A percentile compares a stretch with the other conserved stretches of the same genome.
Conservation (phyloP, 2,329 filamentous ascomycete genomes). For the Fusarium xylarioides region DNA sequence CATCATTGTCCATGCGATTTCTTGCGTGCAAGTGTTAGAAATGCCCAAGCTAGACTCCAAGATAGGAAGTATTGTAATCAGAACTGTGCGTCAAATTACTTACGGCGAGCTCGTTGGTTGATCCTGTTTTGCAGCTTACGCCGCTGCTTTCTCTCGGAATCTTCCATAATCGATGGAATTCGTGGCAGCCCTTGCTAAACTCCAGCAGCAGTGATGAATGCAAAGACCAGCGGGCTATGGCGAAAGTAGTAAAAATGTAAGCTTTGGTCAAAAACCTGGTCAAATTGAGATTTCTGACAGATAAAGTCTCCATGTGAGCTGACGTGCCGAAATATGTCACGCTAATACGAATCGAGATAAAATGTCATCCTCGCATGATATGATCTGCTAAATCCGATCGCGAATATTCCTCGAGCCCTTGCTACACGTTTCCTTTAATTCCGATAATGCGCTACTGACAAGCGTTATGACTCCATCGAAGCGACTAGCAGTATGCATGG, state of each 20-base stretch:
- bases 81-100: not conserved
- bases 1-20: not conserved
- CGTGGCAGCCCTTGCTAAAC: too few species aligned
- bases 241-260: conserved; percentile 4
- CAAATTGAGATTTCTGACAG: not conserved
- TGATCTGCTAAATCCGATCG: not conserved
- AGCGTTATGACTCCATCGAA: not conserved
- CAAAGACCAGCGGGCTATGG: not conserved
- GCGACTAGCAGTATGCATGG: not conserved
- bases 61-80: not conserved
- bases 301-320: not conserved
- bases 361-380: not conserved
- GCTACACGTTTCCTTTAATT: not conserved
- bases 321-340: not conserved
- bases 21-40: not conserved
- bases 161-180: not conserved
- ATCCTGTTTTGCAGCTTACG: conserved; percentile 10
- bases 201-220: too few species aligned
- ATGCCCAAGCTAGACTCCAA: fast-evolving
- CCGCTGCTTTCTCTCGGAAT: conserved; percentile 1
- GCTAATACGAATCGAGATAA: conserved; percentile 7
- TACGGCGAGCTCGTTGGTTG: conserved; percentile 14
- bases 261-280: not conserved
- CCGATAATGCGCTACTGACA: not conserved
- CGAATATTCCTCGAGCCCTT: not conserved